Evolutionary conservation across 192 early-diverging fungal genomes (phyloP).

Genomic region (Nowakowskiella sp.): DNA sequence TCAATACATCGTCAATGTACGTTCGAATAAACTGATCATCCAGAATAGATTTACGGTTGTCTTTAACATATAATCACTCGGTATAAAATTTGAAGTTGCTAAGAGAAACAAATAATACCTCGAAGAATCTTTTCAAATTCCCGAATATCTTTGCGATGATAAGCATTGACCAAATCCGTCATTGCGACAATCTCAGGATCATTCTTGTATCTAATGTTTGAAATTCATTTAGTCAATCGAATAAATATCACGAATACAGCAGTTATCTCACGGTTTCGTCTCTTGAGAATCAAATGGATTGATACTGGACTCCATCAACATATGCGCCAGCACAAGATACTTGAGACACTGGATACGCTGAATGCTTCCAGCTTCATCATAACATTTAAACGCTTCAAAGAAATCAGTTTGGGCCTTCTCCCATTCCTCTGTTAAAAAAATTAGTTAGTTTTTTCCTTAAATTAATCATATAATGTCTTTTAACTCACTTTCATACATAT

Average conservation of each 20-base stretch:
- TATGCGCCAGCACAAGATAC: constrained; percentile 92
- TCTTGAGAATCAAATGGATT: constrained; percentile 97
- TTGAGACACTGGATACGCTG: constrained; percentile 91
- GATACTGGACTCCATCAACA: constrained; percentile 92
- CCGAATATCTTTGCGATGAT: constrained; percentile 77
- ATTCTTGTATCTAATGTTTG: constrained; percentile 66
- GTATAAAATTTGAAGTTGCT: background rate
- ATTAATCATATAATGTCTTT: background rate
- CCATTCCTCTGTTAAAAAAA: constrained; percentile 63
- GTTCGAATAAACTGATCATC: constrained; percentile 81
- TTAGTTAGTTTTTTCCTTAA: background rate
- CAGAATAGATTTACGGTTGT: constrained; percentile 69
- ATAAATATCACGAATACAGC: background rate
- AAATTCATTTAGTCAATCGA: constrained; percentile 4
- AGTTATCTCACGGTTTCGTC: constrained; percentile 72
- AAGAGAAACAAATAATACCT: constrained; percentile 28
- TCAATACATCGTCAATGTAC: constrained; percentile 87
- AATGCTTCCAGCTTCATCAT: constrained; percentile 90
- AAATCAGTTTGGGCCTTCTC: constrained; percentile 86
- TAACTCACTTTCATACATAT: constrained; percentile 79
- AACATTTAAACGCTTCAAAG: constrained; percentile 96
- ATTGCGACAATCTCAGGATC: constrained; percentile 90
- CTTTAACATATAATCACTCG: constrained; percentile 15
- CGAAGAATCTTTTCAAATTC: constrained; percentile 83
- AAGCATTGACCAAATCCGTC: constrained; percentile 83